These are phyloP conservation scores for Sporobolus alterniflorus DNA, from an alignment of 202 grass and related monocot species.

Conservation along the genomic window DNA sequence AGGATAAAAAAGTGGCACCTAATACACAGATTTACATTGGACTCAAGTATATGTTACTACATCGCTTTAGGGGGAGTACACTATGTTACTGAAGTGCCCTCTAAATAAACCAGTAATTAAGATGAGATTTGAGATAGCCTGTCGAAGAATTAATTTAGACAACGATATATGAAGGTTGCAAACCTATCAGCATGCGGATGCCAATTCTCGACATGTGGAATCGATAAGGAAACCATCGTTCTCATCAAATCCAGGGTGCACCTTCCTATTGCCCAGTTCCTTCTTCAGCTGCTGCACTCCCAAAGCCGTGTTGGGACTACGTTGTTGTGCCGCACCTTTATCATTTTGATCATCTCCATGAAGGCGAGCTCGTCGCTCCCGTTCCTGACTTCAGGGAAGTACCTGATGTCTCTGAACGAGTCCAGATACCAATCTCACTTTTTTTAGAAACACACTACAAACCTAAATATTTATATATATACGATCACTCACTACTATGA, in stretches of 20 bases:
- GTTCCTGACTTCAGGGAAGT: conserved; percentile 72
- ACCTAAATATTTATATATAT: no score
- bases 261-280: no score
- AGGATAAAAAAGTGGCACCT: background rate
- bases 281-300: conserved; percentile 95
- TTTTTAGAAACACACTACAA: no score
- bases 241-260: no score
- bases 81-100: background rate
- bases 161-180: conserved; percentile 17
- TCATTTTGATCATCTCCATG: conserved; percentile 43
- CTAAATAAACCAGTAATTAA: background rate
- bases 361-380: conserved; percentile 73
- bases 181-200: conserved; percentile 98
- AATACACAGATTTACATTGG: conserved; percentile 5
- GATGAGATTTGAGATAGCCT: background rate
- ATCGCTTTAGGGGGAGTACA: background rate
- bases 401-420: conserved; percentile 86
- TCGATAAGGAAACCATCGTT: no score
- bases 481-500: no score
- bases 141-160: background rate
- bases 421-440: conserved; percentile 93
- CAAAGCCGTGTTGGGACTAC: conserved; percentile 57
- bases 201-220: conserved; percentile 76
- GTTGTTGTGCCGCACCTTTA: no score
- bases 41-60: conserved; percentile 1